These are phyloP conservation scores for Domatiomyces globalis DNA, from an alignment of 2,329 filamentous ascomycete genomes.

Conservation along the genomic window DNA sequence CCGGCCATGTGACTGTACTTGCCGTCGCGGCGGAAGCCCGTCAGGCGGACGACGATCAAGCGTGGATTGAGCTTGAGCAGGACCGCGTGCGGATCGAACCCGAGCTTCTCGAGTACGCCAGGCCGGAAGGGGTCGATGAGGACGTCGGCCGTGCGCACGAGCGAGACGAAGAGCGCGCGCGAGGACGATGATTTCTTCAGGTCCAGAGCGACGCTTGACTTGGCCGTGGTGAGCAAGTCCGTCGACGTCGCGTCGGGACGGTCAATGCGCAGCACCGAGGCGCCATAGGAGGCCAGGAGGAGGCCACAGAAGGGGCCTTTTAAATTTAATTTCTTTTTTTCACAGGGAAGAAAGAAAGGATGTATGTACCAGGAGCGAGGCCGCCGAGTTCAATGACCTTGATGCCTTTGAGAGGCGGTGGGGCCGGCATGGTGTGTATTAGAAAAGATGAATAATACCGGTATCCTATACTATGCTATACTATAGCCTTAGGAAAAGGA, in stretches of 20 bases:
- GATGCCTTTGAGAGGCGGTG: slow-evolving; percentile 40
- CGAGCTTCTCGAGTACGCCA: slow-evolving; percentile 73
- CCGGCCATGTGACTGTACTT: slow-evolving; percentile 79
- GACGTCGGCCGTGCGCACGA: slow-evolving; percentile 55
- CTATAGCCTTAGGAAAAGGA: too few species aligned
- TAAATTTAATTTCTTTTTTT: slow-evolving; percentile 2
- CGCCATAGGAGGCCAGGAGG: slow-evolving; percentile 78
- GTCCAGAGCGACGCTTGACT: slow-evolving; percentile 62
- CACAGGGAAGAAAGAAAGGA: not conserved
- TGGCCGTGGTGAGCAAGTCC: slow-evolving; percentile 68
- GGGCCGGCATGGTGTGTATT: slow-evolving; percentile 9
- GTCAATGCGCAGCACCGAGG: slow-evolving; percentile 76
- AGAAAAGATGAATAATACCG: too few species aligned
- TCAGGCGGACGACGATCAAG: slow-evolving; percentile 72
- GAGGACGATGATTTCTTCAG: slow-evolving; percentile 57
- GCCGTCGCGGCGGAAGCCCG: slow-evolving; percentile 77
- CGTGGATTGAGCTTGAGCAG: slow-evolving; percentile 56
- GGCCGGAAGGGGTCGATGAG: slow-evolving; percentile 90
- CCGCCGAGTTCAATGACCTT: slow-evolving; percentile 54
- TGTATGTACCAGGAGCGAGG: slow-evolving; percentile 44
- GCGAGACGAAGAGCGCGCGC: slow-evolving; percentile 48
- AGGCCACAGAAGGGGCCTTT: slow-evolving; percentile 76
- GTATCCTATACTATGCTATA: too few species aligned
- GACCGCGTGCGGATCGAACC: slow-evolving; percentile 54
- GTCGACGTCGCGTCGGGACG: slow-evolving; percentile 39